A percentile compares a stretch with the other conserved stretches of the same genome.
phyloP scores from a whole-genome alignment of 768 basidiomycete genomes.

The Lactarius sp. region DNA sequence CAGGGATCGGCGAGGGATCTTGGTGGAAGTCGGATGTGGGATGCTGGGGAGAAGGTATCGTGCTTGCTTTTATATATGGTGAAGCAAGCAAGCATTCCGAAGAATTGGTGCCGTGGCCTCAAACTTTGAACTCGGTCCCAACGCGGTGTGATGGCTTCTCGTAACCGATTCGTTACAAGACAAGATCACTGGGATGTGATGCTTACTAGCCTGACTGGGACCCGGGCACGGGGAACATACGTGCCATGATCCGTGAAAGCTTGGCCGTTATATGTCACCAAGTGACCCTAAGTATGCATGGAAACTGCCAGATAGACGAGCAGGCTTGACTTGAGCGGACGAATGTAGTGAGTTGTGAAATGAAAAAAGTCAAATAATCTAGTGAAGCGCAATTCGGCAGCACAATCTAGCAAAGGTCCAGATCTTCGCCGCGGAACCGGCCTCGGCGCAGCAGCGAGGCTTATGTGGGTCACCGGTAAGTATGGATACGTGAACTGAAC shows the following conservation, averaged over 20 bases:
- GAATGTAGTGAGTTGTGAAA: constrained; percentile 5
- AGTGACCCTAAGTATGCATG: constrained; percentile 19
- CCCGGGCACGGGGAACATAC: constrained; percentile 21
- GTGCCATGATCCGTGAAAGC: constrained; percentile 22
- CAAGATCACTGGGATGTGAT: constrained; percentile 23
- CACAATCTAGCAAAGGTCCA: background rate
- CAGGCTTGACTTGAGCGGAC: constrained; percentile 15
- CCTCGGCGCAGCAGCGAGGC: constrained; percentile 20
- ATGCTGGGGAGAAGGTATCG: constrained; percentile 6
- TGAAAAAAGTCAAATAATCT: constrained; percentile 15
- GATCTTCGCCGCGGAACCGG: constrained; percentile 25
- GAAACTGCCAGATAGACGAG: constrained; percentile 25
- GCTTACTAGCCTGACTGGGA: constrained; percentile 20
- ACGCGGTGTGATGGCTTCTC: constrained; percentile 22
- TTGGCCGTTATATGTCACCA: constrained; percentile 12
- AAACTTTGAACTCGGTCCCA: constrained; percentile 21
- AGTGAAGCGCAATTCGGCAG: constrained; percentile 17
- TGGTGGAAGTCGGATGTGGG: constrained; percentile 12
- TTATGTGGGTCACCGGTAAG: constrained; percentile 7
- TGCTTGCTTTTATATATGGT: constrained; percentile 19
- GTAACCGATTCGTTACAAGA: constrained; percentile 25
- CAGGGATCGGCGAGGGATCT: constrained; percentile 7
- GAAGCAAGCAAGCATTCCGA: constrained; percentile 13
- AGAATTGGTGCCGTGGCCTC: constrained; percentile 15
- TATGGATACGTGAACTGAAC: constrained; percentile 19